These are phyloP conservation scores for Polychaeton citri DNA, from an alignment of 2,329 filamentous ascomycete species.

Conservation along the genomic window DNA sequence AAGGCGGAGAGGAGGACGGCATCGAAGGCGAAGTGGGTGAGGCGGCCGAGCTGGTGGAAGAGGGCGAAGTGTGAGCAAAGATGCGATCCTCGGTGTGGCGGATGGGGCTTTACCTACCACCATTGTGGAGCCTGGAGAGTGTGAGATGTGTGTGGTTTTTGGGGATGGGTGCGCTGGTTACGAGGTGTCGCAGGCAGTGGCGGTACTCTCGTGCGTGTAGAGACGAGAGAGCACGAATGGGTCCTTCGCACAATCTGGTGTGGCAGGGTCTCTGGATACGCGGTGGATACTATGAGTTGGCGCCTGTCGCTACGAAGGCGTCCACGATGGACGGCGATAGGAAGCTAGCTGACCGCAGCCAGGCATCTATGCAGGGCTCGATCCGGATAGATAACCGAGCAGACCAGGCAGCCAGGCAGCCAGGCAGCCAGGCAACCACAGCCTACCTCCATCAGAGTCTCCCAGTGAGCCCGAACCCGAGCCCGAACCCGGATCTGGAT, in stretches of 20 bases:
- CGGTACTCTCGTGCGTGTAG: not conserved
- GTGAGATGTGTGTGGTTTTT: not conserved
- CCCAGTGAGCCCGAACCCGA: too few relatives aligned
- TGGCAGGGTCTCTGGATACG: not conserved
- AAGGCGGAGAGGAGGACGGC: constrained; percentile 93
- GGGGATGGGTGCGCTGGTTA: not conserved
- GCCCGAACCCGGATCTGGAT: too few relatives aligned
- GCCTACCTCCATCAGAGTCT: too few relatives aligned
- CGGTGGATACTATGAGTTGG: not conserved
- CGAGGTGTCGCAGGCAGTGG: not conserved
- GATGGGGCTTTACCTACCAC: constrained; percentile 8
- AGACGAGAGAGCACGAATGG: not conserved
- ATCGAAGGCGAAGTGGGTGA: constrained; percentile 93
- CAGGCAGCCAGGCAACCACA: not conserved
- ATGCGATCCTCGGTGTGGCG: not conserved
- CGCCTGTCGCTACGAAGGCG: not conserved
- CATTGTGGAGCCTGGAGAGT: constrained; percentile 5
- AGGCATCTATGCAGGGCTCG: not conserved
- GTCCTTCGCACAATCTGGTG: not conserved
- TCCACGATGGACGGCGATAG: not conserved
- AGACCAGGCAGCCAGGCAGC: not conserved
- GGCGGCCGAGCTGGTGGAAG: constrained; percentile 71
- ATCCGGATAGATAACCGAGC: not conserved
- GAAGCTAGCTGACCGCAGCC: not conserved
- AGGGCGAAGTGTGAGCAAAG: constrained; percentile 44